Percentiles rank a stretch among this genome's conserved stretches.
These are phyloP conservation scores for Raphidocelis subcapitata DNA, from an alignment of 139 green algal species.

Conservation along the genomic window DNA sequence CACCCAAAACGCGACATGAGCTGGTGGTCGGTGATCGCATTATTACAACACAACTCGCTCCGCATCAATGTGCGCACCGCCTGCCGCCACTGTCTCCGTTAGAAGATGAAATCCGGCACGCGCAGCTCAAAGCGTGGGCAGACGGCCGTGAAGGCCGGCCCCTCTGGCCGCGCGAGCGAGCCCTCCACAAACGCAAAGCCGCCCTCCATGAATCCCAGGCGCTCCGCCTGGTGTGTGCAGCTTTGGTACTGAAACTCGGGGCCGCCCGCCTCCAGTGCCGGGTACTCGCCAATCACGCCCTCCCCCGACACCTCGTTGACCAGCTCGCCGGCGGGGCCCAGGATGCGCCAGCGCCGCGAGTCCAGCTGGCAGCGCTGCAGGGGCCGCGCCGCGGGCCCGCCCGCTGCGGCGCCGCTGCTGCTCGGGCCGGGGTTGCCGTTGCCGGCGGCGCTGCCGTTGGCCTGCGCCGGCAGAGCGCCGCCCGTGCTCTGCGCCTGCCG, in stretches of 20 bases:
- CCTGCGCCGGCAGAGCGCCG: too few species aligned
- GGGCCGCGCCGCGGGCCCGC: too few species aligned
- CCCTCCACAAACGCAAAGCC: conserved; percentile 74
- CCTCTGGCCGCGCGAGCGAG: conserved; percentile 25
- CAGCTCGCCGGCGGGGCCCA: not conserved
- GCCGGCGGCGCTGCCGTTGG: too few species aligned
- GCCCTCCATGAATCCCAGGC: conserved; percentile 60
- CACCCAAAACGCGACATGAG: too few species aligned
- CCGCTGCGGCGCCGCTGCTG: too few species aligned
- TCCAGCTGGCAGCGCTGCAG: conserved; percentile 10
- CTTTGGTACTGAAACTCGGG: conserved; percentile 75
- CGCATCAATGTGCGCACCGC: too few species aligned
- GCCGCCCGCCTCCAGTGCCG: conserved; percentile 38
- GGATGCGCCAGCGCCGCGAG: conserved; percentile 6
- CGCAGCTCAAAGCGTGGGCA: conserved; percentile 43
- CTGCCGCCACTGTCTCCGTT: too few species aligned
- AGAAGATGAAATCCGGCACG: conserved; percentile 43
- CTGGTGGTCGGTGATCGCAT: too few species aligned
- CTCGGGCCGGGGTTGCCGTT: too few species aligned
- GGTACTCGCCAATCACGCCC: conserved; percentile 50
- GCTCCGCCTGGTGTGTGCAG: conserved; percentile 48
- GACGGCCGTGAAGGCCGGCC: conserved; percentile 38
- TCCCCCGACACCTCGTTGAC: conserved; percentile 30
- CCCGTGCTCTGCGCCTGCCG: too few species aligned
- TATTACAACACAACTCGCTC: too few species aligned